Percentiles rank a stretch among this genome's conserved stretches.
These are phyloP conservation scores for Porcisia deanei DNA, from an alignment of 208 protist species.

Conservation along the genomic window DNA sequence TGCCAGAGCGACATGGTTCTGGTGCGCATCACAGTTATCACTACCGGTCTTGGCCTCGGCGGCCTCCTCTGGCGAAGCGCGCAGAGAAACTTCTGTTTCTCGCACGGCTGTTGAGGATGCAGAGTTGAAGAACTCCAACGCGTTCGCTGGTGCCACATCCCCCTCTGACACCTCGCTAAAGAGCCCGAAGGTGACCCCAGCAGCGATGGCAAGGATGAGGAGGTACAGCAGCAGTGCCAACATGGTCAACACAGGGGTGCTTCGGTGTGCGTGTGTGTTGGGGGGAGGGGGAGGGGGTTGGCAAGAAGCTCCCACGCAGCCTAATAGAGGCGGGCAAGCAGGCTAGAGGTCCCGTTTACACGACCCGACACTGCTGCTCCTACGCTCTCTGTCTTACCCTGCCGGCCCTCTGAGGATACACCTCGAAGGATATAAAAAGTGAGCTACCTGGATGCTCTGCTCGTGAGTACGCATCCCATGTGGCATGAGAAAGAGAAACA, in stretches of 20 bases:
- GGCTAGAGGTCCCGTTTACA: too few species aligned
- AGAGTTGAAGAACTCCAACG: constrained; percentile 34
- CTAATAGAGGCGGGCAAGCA: too few species aligned
- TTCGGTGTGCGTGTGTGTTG: background rate
- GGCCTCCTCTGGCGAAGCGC: background rate
- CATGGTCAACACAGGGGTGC: constrained; percentile 4
- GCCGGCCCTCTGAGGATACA: too few species aligned
- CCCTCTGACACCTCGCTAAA: constrained; percentile 38
- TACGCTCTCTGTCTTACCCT: too few species aligned
- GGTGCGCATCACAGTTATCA: background rate
- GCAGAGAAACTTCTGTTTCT: too few species aligned
- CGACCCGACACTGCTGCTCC: too few species aligned
- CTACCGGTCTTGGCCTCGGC: background rate
- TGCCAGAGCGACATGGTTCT: background rate
- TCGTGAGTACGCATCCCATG: background rate
- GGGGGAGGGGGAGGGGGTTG: too few species aligned
- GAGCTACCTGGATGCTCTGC: background rate
- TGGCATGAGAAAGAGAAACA: background rate
- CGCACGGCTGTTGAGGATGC: background rate
- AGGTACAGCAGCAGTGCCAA: constrained; percentile 43
- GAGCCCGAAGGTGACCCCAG: constrained; percentile 29
- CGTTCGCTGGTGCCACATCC: constrained; percentile 11
- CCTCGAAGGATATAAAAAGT: too few species aligned
- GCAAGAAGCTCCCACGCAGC: too few species aligned
- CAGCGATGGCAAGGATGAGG: constrained; percentile 36